Conservation (phyloP, 129 eudicot genomes). For the Artemisia tridentata region DNA sequence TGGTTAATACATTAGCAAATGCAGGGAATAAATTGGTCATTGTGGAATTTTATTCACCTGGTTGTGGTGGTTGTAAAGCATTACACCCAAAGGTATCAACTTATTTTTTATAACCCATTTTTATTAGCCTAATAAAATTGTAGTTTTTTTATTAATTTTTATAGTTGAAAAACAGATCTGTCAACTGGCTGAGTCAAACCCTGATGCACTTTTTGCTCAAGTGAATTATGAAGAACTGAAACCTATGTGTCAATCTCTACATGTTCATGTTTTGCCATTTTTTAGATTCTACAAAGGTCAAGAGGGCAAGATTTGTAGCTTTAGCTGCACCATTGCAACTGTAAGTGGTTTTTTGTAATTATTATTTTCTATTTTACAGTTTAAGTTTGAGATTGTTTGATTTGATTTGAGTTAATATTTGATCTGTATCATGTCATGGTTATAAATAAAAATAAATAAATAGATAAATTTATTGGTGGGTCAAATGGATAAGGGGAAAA, state of each 20-base stretch:
- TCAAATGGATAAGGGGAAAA: no score
- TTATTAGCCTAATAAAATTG: no score
- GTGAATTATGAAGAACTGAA: conserved; percentile 81
- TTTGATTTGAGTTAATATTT: background rate
- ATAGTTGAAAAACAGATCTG: no score
- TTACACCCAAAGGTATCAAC: conserved; percentile 84
- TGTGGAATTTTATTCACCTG: conserved; percentile 84
- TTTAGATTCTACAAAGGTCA: conserved; percentile 91
- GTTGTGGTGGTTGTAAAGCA: conserved; percentile 97
- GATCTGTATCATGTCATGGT: no score
- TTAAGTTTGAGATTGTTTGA: background rate
- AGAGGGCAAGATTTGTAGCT: conserved; percentile 79
- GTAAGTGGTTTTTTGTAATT: conserved; percentile 31
- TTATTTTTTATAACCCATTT: background rate
- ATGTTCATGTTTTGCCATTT: conserved; percentile 85
- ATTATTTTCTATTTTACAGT: background rate
- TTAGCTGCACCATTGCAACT: conserved; percentile 83
- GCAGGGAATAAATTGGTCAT: conserved; percentile 78
- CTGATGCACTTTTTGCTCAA: conserved; percentile 67
- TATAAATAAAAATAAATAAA: no score
- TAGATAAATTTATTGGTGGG: no score
- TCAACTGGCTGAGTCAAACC: conserved; percentile 86
- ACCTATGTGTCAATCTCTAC: conserved; percentile 65
- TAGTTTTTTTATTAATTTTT: no score
- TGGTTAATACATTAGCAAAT: conserved; percentile 55